Base-by-base conservation (phyloP, 2,329 filamentous ascomycete species). In the Xylariaceae sp. region DNA sequence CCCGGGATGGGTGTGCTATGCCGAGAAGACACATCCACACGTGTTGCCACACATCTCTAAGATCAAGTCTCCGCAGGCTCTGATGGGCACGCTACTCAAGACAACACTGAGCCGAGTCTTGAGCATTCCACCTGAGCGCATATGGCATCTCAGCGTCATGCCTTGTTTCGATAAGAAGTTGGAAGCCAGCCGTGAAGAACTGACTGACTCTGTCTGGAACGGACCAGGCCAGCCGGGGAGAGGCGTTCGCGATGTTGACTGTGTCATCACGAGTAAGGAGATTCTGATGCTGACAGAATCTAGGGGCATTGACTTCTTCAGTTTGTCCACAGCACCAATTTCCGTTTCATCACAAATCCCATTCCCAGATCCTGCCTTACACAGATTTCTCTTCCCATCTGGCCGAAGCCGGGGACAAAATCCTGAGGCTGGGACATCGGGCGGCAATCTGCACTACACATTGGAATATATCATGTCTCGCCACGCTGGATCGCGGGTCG, bases 101-200 rank as follows among this genome's bases (percentile, higher is more conserved):
- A 93, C 90, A 1, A 83, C 88, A 0, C 74, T 99, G 34, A 90
- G 88, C 69, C 83, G 82, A 60, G 80, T 76, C 47, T 79, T 92
- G 56, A 83, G 83, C 33, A 84, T 97, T 45, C 71, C 86, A 1
- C 88, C 91, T 0, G 84, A 86, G 57, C 83, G 86, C 60, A 91
- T 99, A 67, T 99, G 93, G 90, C 93, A 97, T 70, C 72, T 97
- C 48, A 90, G 93, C 12, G 80, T 99, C 42, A 99, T 99, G 94
- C 94, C 94, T 17, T 99, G 94, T 70, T 97, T 99, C 69, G 94
- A 99, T 71, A 99, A 99, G 77, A 99, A 99, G 71, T 81, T 99
- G 28, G 94, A 99, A 73, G 94, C 94, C 6, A 96, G 91, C 62
- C 86, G 94, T 48, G 87, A 91, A 69, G 94, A 99, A 71, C 81